Percentiles rank a stretch among this genome's conserved stretches.
Evolutionary conservation across 1,284 basidiomycete species (phyloP).

Genomic region (Mycocalia duriaeana): DNA sequence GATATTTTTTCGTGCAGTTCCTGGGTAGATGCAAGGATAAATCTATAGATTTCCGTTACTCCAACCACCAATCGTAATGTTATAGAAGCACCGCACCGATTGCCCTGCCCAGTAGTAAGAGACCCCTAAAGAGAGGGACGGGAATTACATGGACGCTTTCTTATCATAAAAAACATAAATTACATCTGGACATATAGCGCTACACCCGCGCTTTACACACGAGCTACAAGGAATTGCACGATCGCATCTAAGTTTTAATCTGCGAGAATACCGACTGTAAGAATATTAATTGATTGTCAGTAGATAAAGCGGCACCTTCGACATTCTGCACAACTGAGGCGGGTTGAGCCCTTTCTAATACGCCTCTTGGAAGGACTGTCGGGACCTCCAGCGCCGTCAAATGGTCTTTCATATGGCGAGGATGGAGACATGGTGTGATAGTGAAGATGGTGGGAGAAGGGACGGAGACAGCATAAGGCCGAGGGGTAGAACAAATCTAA

Average conservation of each 20-base stretch:
- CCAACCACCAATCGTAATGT: constrained; percentile 7
- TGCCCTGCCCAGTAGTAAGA: constrained; percentile 74
- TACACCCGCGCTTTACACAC: constrained; percentile 66
- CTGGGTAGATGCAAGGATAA: constrained; percentile 76
- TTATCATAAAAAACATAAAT: constrained; percentile 6
- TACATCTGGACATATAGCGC: constrained; percentile 62
- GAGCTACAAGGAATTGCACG: constrained; percentile 62
- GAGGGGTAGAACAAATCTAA: too few relatives aligned
- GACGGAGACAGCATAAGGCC: too few relatives aligned
- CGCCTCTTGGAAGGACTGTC: constrained; percentile 58
- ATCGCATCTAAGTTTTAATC: constrained; percentile 74
- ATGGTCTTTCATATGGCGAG: constrained; percentile 22
- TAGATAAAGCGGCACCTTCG: constrained; percentile 42
- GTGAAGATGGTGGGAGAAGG: constrained; percentile 20
- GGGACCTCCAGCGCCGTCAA: constrained; percentile 26
- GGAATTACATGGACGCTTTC: constrained; percentile 5
- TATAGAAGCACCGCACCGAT: constrained; percentile 46
- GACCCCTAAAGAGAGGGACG: constrained; percentile 43
- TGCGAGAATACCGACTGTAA: constrained; percentile 19
- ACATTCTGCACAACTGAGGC: constrained; percentile 74
- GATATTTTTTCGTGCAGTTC: constrained; percentile 79
- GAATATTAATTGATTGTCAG: constrained; percentile 4
- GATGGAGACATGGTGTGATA: constrained; percentile 32
- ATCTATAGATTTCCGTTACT: constrained; percentile 36
- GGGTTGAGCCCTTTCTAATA: constrained; percentile 69